Conservation (phyloP, 345 rosid genomes). For the Acer yangbiense region DNA sequence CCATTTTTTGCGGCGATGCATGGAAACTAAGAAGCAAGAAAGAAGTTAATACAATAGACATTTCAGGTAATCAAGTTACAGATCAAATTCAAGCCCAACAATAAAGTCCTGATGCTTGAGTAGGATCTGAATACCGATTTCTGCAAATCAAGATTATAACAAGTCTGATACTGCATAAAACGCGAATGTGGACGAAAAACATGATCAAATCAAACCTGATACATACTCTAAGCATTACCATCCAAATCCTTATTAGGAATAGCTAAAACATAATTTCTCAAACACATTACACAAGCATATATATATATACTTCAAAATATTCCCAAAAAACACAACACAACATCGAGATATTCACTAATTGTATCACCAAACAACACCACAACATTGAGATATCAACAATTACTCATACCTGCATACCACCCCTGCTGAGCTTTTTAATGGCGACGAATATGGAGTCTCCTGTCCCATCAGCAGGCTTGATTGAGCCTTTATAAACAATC, state of each 20-base stretch:
- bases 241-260: neutral
- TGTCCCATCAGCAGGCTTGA: constrained; percentile 45
- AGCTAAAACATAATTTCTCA: too few relatives aligned
- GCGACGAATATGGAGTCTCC: constrained; percentile 64
- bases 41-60: too few relatives aligned
- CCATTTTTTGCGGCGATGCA: neutral
- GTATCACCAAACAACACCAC: neutral
- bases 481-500: constrained; percentile 65
- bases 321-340: too few relatives aligned
- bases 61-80: too few relatives aligned
- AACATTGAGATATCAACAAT: too few relatives aligned
- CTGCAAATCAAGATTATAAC: too few relatives aligned
- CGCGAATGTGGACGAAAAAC: neutral
- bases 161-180: neutral
- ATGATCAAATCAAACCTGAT: neutral
- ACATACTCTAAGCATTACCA: neutral
- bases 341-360: neutral
- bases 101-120: too few relatives aligned
- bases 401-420: constrained; percentile 66
- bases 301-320: too few relatives aligned
- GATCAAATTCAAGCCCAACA: too few relatives aligned
- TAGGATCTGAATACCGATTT: too few relatives aligned
- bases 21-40: neutral
- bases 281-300: too few relatives aligned
- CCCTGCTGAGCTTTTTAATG: constrained; percentile 70